Evolutionary conservation across 2,329 filamentous ascomycete genomes (phyloP).

Genomic region (Aspergillus thermomutatus): DNA sequence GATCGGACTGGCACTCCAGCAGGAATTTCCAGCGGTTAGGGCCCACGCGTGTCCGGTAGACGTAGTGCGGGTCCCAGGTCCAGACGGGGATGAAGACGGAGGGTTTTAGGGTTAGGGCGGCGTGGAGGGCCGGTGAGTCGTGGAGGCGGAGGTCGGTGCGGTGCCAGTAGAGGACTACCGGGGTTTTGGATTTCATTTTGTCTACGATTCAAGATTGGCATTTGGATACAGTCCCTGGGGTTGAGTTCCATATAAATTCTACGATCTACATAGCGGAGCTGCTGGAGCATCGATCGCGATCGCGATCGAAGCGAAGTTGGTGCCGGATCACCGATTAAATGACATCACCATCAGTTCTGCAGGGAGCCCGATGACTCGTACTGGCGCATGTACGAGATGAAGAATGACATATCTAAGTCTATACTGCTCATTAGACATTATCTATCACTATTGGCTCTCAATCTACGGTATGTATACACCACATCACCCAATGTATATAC

Average conservation of each 20-base stretch:
- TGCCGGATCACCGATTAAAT: no score
- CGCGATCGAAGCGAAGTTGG: no score
- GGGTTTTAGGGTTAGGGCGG: slow-evolving; percentile 67
- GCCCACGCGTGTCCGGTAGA: slow-evolving; percentile 67
- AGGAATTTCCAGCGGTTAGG: slow-evolving; percentile 73
- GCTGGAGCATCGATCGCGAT: not conserved
- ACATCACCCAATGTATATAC: not conserved
- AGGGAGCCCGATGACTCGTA: no score
- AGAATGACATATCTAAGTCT: not conserved
- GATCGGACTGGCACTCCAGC: slow-evolving; percentile 70
- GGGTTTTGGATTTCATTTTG: no score
- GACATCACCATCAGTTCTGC: not conserved
- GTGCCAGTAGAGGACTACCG: slow-evolving; percentile 69
- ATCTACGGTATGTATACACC: not conserved
- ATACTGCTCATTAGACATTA: not conserved
- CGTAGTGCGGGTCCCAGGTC: slow-evolving; percentile 79
- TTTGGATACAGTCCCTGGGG: no score
- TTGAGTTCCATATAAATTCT: no score
- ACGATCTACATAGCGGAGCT: no score
- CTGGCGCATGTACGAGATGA: no score
- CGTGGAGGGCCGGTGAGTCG: slow-evolving; percentile 70
- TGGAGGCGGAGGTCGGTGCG: slow-evolving; percentile 74
- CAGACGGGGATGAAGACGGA: slow-evolving; percentile 70
- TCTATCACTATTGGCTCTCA: not conserved
- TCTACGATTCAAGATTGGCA: no score